Conservation (phyloP, 2,329 filamentous ascomycete genomes). For the Apiospora koreana region DNA sequence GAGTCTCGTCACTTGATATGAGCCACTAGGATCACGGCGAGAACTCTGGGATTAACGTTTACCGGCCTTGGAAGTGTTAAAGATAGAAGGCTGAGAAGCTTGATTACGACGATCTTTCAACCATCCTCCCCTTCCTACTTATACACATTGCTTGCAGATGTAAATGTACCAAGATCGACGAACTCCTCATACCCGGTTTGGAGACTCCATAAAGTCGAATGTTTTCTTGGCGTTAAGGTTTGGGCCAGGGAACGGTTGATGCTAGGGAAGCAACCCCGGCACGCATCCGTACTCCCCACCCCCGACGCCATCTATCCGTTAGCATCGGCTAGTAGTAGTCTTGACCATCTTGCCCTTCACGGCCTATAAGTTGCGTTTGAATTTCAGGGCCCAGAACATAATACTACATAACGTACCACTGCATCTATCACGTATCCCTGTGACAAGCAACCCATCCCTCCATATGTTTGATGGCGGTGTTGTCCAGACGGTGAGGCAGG, state of each 20-base stretch:
- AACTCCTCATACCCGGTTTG: not conserved
- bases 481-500: not conserved
- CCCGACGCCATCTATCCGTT: not conserved
- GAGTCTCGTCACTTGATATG: not conserved
- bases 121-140: not conserved
- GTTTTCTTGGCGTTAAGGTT: not conserved
- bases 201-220: not conserved
- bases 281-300: not conserved
- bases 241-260: not conserved
- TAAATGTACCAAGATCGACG: not conserved
- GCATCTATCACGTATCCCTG: too few species aligned
- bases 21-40: not conserved
- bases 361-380: too few species aligned
- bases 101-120: not conserved
- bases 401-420: too few species aligned
- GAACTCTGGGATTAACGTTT: too few species aligned
- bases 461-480: too few species aligned
- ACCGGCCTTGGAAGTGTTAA: not conserved
- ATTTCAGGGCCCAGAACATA: too few species aligned
- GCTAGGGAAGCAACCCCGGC: not conserved
- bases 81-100: not conserved
- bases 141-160: not conserved
- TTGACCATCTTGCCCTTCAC: too few species aligned
- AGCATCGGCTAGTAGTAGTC: too few species aligned
- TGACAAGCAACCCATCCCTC: too few species aligned